phyloP scores from a whole-genome alignment of 371 early-diverging fungal genomes.

The Umbelopsis sp. region DNA sequence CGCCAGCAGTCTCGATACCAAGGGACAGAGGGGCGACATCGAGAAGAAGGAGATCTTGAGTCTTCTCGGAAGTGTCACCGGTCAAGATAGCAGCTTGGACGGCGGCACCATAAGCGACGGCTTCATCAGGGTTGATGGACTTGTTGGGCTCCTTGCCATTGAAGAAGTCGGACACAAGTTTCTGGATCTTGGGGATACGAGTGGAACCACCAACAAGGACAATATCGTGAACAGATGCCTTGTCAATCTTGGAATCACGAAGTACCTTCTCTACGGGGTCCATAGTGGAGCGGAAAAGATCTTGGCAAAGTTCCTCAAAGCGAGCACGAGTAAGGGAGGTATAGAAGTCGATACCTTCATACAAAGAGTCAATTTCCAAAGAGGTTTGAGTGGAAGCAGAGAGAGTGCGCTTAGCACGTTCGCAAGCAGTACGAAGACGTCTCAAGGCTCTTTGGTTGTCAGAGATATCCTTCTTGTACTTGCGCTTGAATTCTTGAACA shows the following conservation, averaged over 20 bases:
- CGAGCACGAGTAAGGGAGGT: constrained; percentile 91
- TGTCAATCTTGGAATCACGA: constrained; percentile 93
- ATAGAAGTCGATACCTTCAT: constrained; percentile 87
- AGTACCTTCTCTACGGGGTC: constrained; percentile 85
- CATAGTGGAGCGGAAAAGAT: constrained; percentile 81
- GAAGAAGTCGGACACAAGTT: constrained; percentile 95
- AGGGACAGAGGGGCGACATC: constrained; percentile 88
- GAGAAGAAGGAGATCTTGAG: constrained; percentile 76
- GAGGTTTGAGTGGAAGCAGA: constrained; percentile 84
- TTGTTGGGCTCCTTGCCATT: constrained; percentile 84
- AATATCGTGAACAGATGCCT: constrained; percentile 92
- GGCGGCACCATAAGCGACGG: constrained; percentile 96
- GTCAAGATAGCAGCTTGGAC: constrained; percentile 88
- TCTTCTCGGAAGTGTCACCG: constrained; percentile 73
- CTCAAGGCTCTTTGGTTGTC: constrained; percentile 89
- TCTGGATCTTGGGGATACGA: constrained; percentile 99
- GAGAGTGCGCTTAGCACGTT: constrained; percentile 97
- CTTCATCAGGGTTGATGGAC: constrained; percentile 95
- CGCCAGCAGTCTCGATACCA: constrained; percentile 93
- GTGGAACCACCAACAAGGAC: constrained; percentile 99
- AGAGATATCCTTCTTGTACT: constrained; percentile 78
- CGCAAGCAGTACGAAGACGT: constrained; percentile 93
- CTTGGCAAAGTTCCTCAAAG: constrained; percentile 93
- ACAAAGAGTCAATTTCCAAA: constrained; percentile 91
- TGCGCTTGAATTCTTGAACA: constrained; percentile 85